A percentile compares a stretch with the other conserved stretches of the same genome.
These are phyloP conservation scores for Avena atlantica DNA, from an alignment of 176 grass and related monocot genomes.

Conservation along the genomic window DNA sequence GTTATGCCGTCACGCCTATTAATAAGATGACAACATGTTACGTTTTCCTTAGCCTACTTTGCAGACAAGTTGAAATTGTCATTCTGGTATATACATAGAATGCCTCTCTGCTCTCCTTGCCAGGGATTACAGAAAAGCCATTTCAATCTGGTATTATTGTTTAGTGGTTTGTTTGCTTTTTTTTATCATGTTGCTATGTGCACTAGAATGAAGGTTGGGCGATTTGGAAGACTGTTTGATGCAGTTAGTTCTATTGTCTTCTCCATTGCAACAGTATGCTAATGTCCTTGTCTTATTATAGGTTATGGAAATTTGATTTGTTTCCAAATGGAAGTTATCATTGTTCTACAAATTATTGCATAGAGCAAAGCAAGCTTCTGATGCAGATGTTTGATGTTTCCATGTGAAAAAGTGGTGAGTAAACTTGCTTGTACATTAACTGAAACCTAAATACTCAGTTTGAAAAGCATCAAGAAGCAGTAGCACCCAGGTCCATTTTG, in stretches of 20 bases:
- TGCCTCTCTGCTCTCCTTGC: neutral
- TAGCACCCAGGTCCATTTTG: neutral
- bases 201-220: neutral
- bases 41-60: neutral
- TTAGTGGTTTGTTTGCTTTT: neutral
- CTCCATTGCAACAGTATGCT: constrained; percentile 5
- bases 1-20: neutral
- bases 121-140: neutral
- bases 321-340: neutral
- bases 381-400: constrained; percentile 6
- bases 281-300: constrained; percentile 40
- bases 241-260: neutral
- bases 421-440: constrained; percentile 5
- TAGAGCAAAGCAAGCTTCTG: constrained; percentile 20
- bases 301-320: constrained; percentile 38
- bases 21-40: neutral
- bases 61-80: neutral
- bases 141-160: neutral
- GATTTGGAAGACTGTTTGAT: constrained; percentile 18
- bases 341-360: constrained; percentile 5
- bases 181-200: neutral
- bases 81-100: constrained; percentile 18
- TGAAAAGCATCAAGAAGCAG: neutral
- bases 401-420: constrained; percentile 28
- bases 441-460: too few species aligned